A percentile compares a stretch with the other conserved stretches of the same genome.
phyloP scores from a whole-genome alignment of 805 yeast genomes.

The Zygotorulaspora florentina region DNA sequence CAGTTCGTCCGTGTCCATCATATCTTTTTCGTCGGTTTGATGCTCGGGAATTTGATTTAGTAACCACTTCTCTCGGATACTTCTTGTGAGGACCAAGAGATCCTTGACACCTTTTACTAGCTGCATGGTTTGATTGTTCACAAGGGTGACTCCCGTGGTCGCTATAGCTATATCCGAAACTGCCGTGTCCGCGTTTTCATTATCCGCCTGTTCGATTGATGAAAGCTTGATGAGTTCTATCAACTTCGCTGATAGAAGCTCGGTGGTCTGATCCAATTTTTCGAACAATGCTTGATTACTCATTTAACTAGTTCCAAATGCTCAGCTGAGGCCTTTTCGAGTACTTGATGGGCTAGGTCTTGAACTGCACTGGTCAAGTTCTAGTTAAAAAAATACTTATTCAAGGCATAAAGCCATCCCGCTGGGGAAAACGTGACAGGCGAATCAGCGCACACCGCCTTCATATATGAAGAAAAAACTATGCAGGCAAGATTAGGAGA shows the following conservation, averaged over 20 bases:
- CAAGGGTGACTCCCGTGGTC: conserved; percentile 28
- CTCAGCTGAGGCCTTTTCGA: no score
- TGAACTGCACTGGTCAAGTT: not conserved
- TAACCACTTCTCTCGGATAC: conserved; percentile 35
- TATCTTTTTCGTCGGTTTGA: conserved; percentile 1
- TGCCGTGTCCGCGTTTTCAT: conserved; percentile 15
- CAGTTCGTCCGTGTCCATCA: conserved; percentile 18
- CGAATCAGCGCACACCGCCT: no score
- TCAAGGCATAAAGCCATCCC: no score
- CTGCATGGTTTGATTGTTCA: conserved; percentile 31
- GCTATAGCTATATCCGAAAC: conserved; percentile 25
- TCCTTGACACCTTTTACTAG: conserved; percentile 35
- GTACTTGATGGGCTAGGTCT: no score
- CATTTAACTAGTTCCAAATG: conserved; percentile 13
- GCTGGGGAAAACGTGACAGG: no score
- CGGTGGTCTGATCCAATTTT: conserved; percentile 31
- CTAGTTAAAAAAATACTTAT: not conserved
- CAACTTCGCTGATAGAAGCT: conserved; percentile 27
- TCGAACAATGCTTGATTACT: conserved; percentile 32
- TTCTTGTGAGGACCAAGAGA: conserved; percentile 30
- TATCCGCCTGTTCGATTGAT: conserved; percentile 18
- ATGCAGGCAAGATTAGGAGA: no score
- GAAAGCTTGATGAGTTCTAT: conserved; percentile 30
- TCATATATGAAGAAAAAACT: no score
- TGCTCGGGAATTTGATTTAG: conserved; percentile 30